Evolutionary conservation across 805 yeast genomes (phyloP).

Genomic region (Candida caryicola): DNA sequence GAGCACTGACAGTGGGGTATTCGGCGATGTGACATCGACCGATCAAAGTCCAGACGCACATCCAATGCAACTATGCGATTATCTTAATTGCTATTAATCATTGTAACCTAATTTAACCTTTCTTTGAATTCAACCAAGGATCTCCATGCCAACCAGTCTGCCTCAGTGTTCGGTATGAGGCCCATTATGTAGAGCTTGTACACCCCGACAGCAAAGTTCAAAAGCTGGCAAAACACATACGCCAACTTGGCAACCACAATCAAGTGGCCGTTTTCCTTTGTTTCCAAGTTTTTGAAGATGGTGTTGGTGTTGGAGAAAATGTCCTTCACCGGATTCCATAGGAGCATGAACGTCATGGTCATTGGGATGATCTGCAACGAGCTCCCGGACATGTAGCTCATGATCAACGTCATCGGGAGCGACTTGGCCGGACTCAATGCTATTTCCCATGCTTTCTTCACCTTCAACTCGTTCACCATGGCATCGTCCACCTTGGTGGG

Average conservation of each 20-base stretch:
- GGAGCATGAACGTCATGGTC: slow-evolving; percentile 81
- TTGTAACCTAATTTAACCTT: neutral
- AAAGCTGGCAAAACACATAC: slow-evolving; percentile 46
- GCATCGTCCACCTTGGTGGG: slow-evolving; percentile 15
- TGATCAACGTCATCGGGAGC: slow-evolving; percentile 85
- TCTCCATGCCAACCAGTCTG: slow-evolving; percentile 95
- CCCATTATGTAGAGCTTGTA: slow-evolving; percentile 90
- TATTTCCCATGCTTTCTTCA: slow-evolving; percentile 80
- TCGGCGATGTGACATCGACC: too few species aligned
- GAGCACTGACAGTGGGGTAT: too few species aligned
- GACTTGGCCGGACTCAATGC: slow-evolving; percentile 78
- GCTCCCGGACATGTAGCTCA: slow-evolving; percentile 93
- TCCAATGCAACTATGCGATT: too few species aligned
- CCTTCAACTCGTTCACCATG: slow-evolving; percentile 38
- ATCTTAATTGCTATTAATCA: neutral
- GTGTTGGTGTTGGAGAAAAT: slow-evolving; percentile 52
- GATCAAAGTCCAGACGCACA: too few species aligned
- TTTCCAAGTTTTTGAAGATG: slow-evolving; percentile 50
- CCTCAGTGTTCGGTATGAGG: slow-evolving; percentile 75
- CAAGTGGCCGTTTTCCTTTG: slow-evolving; percentile 32
- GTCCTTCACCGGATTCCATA: slow-evolving; percentile 74
- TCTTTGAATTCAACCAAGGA: slow-evolving; percentile 15
- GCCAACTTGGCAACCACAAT: slow-evolving; percentile 45
- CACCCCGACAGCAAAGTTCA: slow-evolving; percentile 68
- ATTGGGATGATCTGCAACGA: slow-evolving; percentile 87